A percentile compares a stretch with the other conserved stretches of the same genome.
These are phyloP conservation scores for Lasiodiplodia sp. DNA, from an alignment of 2,329 filamentous ascomycete genomes.

Conservation along the genomic window DNA sequence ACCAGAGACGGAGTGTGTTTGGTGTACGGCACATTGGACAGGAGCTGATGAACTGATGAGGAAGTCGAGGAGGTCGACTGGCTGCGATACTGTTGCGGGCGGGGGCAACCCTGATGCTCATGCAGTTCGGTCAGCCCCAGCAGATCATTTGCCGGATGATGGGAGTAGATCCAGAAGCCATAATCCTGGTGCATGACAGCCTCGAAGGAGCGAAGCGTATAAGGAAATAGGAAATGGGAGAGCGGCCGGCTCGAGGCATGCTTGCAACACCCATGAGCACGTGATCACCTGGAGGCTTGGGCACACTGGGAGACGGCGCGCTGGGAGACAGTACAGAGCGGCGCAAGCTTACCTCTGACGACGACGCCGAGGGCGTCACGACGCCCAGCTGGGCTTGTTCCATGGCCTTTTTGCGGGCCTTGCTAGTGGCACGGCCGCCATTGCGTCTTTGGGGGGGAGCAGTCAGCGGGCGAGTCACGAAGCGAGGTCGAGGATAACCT, in stretches of 20 bases:
- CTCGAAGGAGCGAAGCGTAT: conserved; percentile 29
- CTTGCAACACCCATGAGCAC: conserved; percentile 28
- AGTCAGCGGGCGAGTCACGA: conserved; percentile 31
- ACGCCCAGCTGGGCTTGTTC: conserved; percentile 25
- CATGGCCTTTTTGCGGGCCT: conserved; percentile 28
- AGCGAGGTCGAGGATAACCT: conserved; percentile 44
- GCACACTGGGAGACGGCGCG: conserved; percentile 1
- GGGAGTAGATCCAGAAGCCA: conserved; percentile 24
- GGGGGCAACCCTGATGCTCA: conserved; percentile 28
- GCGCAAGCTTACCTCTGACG: conserved; percentile 26
- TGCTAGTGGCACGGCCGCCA: conserved; percentile 29
- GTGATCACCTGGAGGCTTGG: conserved; percentile 12
- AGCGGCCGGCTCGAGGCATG: conserved; percentile 27
- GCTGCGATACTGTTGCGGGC: conserved; percentile 31
- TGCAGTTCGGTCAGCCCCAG: conserved; percentile 30
- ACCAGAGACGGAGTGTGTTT: conserved; percentile 75
- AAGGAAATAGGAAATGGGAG: conserved; percentile 28
- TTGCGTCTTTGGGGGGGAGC: conserved; percentile 21
- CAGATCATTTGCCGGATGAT: conserved; percentile 29
- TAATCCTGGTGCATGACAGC: conserved; percentile 24
- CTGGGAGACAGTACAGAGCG: not conserved
- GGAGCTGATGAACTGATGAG: conserved; percentile 59
- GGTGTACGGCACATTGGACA: conserved; percentile 77
- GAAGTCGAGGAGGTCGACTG: conserved; percentile 45
- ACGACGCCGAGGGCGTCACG: conserved; percentile 26